Conservation (phyloP, 345 rosid genomes). For the Arabidopsis suecica region DNA sequence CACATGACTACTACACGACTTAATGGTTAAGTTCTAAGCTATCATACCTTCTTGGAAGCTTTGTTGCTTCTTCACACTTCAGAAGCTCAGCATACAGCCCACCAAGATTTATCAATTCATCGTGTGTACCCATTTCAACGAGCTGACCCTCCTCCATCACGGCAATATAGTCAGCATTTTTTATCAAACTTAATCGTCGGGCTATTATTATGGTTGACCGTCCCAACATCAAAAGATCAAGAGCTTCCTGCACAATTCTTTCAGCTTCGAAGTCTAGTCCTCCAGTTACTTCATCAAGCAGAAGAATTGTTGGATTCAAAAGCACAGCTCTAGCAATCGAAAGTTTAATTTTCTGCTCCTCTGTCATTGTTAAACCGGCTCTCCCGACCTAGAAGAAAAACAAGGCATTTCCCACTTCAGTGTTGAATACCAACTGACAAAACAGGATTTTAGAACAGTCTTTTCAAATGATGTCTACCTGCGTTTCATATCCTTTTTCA, state of each 20-base stretch:
- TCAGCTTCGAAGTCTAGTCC: constrained; percentile 98
- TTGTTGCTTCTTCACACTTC: constrained; percentile 94
- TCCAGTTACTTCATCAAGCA: constrained; percentile 97
- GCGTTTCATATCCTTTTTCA: constrained; percentile 88
- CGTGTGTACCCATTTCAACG: constrained; percentile 98
- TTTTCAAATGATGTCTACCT: constrained; percentile 50
- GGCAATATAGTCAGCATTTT: constrained; percentile 94
- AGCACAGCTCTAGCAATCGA: constrained; percentile 98
- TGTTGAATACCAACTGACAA: constrained; percentile 4
- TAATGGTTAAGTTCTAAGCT: constrained; percentile 11
- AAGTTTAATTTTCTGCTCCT: constrained; percentile 89
- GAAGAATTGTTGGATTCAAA: constrained; percentile 79
- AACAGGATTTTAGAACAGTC: constrained; percentile 8
- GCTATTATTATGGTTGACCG: constrained; percentile 97
- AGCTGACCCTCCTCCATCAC: constrained; percentile 99
- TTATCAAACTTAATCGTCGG: constrained; percentile 87
- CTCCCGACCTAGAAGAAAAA: constrained; percentile 72
- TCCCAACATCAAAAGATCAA: constrained; percentile 93
- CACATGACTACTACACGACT: constrained; percentile 16
- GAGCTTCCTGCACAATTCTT: constrained; percentile 83
- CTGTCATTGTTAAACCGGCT: constrained; percentile 81
- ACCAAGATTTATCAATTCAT: constrained; percentile 71
- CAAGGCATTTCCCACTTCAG: constrained; percentile 22
- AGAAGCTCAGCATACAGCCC: constrained; percentile 94
- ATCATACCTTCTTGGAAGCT: constrained; percentile 92